Base-by-base conservation (phyloP, 148 eudicot species). In the Salicornia ramosissima region DNA sequence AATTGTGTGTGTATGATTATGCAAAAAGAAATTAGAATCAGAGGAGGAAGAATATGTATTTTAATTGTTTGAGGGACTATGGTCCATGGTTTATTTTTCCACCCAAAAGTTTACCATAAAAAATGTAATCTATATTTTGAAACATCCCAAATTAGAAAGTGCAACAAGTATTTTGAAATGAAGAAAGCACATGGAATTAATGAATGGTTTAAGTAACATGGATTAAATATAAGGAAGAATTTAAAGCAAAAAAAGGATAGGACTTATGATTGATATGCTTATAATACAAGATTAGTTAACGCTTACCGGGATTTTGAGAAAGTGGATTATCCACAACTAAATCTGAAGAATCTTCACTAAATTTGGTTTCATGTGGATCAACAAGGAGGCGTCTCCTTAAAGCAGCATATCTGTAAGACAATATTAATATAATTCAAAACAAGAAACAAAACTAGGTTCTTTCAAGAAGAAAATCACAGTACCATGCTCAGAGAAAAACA, bases 251-350 rank as follows among this genome's bases (percentile, higher is more conserved):
- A 11, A 1, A 1, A 47, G 21, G n/a, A 0, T 4, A 22, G 29
- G 29, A 1, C 3, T 29, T 62, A 15, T 24, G 15, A 16, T 34
- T 21, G 25, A 59, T 33, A 26, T 11, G 22, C 1, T 30, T n/a
- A 58, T 11, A 49, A 64, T 56, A 54, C 34, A 56, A 36, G 58
- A 65, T 22, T 16, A 3, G 39, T 30, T 40, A 36, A 58, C 73
- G 53, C 68, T 73, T 69, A 87, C 99, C 99, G 58, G 99, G 99
- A 71, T 86, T 84, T 81, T 94, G 97, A 22, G 99, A 94, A 22
- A 94, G 74, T 12, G 99, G 99, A 63, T 94, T 91, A 80, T 94
- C 97, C 71, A 90, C 81, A 64, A 75, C 82, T 65, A 80, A 81
- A 88, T 88, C 84, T 21, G 84, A 80, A 74, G 90, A 84, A 71